Evolutionary conservation across 1,284 basidiomycete genomes (phyloP).

Genomic region (Apiotrichum gracile): DNA sequence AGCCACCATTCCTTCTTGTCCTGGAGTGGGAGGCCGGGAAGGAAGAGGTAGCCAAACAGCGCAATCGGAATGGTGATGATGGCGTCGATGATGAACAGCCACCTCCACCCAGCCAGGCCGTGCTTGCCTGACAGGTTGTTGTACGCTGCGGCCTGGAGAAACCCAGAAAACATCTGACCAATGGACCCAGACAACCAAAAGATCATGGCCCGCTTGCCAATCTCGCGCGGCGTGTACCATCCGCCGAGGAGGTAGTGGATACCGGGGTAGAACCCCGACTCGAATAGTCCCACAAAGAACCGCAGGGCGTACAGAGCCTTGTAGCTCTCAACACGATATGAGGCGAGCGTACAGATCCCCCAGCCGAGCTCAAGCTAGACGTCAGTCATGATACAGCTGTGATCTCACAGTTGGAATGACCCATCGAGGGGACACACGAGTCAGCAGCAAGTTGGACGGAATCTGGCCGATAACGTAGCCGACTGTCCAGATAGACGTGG

Average conservation of each 20-base stretch:
- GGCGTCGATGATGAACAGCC: conserved; percentile 28
- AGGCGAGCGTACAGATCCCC: conserved; percentile 33
- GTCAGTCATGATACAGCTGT: background rate
- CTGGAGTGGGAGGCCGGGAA: conserved; percentile 32
- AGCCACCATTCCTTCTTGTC: conserved; percentile 28
- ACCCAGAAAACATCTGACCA: conserved; percentile 35
- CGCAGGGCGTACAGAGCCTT: conserved; percentile 26
- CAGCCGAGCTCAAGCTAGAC: conserved; percentile 31
- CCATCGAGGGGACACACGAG: conserved; percentile 35
- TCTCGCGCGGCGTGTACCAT: conserved; percentile 38
- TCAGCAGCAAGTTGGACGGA: conserved; percentile 36
- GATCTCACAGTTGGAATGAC: conserved; percentile 21
- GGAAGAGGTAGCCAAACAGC: conserved; percentile 32
- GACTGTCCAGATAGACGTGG: conserved; percentile 33
- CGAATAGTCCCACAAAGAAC: conserved; percentile 33
- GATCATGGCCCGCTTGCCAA: conserved; percentile 38
- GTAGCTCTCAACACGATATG: conserved; percentile 25
- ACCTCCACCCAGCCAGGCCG: conserved; percentile 35
- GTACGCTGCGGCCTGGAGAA: conserved; percentile 39
- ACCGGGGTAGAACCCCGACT: conserved; percentile 35
- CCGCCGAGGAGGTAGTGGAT: conserved; percentile 33
- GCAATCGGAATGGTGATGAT: conserved; percentile 39
- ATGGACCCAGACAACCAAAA: conserved; percentile 34
- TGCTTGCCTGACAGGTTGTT: conserved; percentile 31
- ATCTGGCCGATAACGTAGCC: conserved; percentile 41